Percentiles rank a stretch among this genome's conserved stretches.
Conservation (phyloP, 306 rosid genomes). For the Malus domestica region DNA sequence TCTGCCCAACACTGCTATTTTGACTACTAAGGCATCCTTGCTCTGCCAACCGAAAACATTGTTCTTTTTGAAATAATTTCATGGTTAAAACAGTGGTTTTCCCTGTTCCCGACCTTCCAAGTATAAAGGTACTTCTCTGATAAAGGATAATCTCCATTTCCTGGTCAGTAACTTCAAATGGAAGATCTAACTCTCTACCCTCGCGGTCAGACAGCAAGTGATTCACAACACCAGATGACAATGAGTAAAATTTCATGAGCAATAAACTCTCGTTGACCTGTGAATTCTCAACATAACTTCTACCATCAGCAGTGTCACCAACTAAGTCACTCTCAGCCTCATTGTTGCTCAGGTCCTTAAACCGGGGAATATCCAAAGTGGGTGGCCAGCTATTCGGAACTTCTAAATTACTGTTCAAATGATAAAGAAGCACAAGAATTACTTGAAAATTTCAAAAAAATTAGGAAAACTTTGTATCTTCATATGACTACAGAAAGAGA, state of each 20-base stretch:
- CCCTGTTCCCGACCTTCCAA: slow-evolving; percentile 82
- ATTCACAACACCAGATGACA: slow-evolving; percentile 43
- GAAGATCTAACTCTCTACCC: slow-evolving; percentile 52
- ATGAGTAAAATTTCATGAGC: slow-evolving; percentile 67
- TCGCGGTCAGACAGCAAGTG: slow-evolving; percentile 59
- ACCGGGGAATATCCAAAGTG: slow-evolving; percentile 28
- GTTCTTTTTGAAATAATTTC: slow-evolving; percentile 63
- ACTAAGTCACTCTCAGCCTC: slow-evolving; percentile 24
- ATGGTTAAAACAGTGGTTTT: slow-evolving; percentile 75
- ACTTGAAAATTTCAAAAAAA: background rate
- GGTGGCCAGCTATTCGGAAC: slow-evolving; percentile 52
- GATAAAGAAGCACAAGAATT: background rate
- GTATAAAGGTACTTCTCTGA: slow-evolving; percentile 46
- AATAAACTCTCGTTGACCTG: slow-evolving; percentile 70
- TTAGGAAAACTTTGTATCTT: background rate
- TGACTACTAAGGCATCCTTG: slow-evolving; percentile 23
- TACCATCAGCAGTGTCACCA: slow-evolving; percentile 29
- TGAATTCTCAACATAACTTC: slow-evolving; percentile 66
- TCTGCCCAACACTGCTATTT: slow-evolving; percentile 4
- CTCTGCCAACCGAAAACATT: slow-evolving; percentile 25
- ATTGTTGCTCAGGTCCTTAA: slow-evolving; percentile 25
- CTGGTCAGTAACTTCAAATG: slow-evolving; percentile 68
- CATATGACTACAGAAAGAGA: background rate
- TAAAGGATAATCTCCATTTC: slow-evolving; percentile 55
- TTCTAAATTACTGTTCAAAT: slow-evolving; percentile 34